Evolutionary conservation across 148 eudicot species (phyloP), one percentile per base, ranked within the genome.

Genomic region (Spergularia bocconei): DNA sequence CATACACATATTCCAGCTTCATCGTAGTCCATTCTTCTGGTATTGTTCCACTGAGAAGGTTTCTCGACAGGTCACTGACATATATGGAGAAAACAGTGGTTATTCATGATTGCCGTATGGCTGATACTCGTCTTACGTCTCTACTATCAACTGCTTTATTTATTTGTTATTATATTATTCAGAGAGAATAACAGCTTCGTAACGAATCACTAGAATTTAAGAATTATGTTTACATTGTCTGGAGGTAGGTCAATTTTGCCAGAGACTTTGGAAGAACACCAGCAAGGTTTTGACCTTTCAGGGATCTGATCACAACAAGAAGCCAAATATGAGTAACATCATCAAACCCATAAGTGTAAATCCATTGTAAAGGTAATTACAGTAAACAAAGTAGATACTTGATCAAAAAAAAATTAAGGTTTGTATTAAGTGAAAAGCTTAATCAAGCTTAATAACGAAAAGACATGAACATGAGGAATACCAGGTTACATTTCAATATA

Each of bases 261-360:
- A 85, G 51, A 16, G 85, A 79, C 53, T 52, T 72, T 23, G 87
- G 87, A 54, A 85, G 85, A 21, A 70, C 68, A 16, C 87, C 87
- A 55, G 72, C 59, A 70, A 85, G 87, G 75, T 74, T 70, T 73
- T 82, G 85, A 57, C 87, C 87, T 75, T 77, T 79, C 29, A 85
- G 70, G 64, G 77, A 71, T 56, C 82, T 82, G 85, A 67, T 41
- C 61, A 73, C 17, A 73, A 36, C 61, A 73, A 19, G 23, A 19
- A 59, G 68, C 68, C 1, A 79, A 58, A 55, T 47, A 29, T 57
- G 54, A 62, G 66, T 56, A 33, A 21, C 21, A 16, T 17, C 65
- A 41, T 48, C 39, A 55, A 51, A 64, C 38, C 64, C 16, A 7
- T 55, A 66, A 23, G 57, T 48, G 38, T 48, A 48, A 67, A 67